These are phyloP conservation scores for Pseudonectria foliicola DNA, from an alignment of 2,329 filamentous ascomycete species.

Conservation along the genomic window DNA sequence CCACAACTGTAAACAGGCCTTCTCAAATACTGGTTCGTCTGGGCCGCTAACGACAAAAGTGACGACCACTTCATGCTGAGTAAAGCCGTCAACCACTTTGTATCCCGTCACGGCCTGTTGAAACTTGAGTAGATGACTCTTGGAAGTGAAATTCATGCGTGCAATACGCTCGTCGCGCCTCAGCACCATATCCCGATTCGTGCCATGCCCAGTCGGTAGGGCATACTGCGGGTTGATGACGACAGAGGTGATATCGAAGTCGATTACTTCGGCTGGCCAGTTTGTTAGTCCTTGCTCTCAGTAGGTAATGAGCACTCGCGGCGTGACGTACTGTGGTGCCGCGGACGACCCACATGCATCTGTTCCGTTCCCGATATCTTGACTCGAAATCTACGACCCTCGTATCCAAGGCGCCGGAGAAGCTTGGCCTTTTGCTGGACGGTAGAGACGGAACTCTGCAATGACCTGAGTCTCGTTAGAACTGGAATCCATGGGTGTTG, in stretches of 20 bases:
- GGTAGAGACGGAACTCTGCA: conserved; percentile 12
- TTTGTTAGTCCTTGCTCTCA: conserved; percentile 5
- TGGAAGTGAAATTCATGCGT: conserved; percentile 19
- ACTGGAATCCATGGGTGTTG: background rate
- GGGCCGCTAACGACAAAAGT: conserved; percentile 23
- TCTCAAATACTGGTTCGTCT: conserved; percentile 18
- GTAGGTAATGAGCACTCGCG: background rate
- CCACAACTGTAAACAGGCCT: conserved; percentile 27
- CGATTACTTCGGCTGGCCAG: conserved; percentile 17
- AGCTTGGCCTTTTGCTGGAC: conserved; percentile 20
- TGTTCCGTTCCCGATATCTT: conserved; percentile 20
- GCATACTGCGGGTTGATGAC: conserved; percentile 24
- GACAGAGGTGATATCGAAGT: conserved; percentile 25
- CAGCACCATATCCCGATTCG: conserved; percentile 22
- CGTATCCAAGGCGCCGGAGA: conserved; percentile 20
- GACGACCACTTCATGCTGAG: conserved; percentile 20
- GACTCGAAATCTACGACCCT: conserved; percentile 20
- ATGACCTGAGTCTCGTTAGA: conserved; percentile 9
- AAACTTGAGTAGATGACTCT: conserved; percentile 23
- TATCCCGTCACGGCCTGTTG: conserved; percentile 28
- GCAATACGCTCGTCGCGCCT: conserved; percentile 25
- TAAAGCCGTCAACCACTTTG: conserved; percentile 22
- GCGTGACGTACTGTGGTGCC: conserved; percentile 14
- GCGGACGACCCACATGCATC: conserved; percentile 10
- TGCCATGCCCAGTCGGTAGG: conserved; percentile 12